These are phyloP conservation scores for Alopecurus myosuroides DNA, from an alignment of 176 grass and related monocot species.

Conservation along the genomic window DNA sequence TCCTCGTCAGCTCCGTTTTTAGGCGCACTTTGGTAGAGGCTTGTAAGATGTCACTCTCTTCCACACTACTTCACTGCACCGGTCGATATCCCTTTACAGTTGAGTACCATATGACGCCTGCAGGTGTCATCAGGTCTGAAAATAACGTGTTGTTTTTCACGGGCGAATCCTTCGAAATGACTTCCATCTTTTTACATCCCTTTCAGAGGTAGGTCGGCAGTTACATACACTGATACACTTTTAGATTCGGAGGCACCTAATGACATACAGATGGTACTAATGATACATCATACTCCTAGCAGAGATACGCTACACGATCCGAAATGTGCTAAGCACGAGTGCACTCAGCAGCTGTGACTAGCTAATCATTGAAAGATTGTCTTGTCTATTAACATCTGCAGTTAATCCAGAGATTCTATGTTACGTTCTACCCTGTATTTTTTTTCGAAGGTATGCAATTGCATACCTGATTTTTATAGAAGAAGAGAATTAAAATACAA, in stretches of 20 bases:
- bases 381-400: background rate
- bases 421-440: background rate
- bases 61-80: background rate
- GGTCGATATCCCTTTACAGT: background rate
- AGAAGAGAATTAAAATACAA: no score
- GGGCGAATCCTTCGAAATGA: constrained; percentile 5
- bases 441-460: no score
- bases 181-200: background rate
- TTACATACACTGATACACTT: background rate
- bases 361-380: background rate
- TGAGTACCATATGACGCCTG: background rate
- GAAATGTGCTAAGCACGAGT: background rate
- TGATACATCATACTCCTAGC: background rate
- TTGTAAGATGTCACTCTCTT: background rate
- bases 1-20: no score
- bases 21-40: background rate
- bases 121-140: background rate
- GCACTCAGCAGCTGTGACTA: background rate
- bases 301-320: background rate
- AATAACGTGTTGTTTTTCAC: background rate
- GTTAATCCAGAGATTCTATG: background rate
- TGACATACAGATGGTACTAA: background rate
- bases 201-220: constrained; percentile 11
- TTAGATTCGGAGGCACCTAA: background rate
- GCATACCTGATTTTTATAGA: no score